These are phyloP conservation scores for Neoboletus magnificus DNA, from an alignment of 768 basidiomycete genomes.

Conservation along the genomic window DNA sequence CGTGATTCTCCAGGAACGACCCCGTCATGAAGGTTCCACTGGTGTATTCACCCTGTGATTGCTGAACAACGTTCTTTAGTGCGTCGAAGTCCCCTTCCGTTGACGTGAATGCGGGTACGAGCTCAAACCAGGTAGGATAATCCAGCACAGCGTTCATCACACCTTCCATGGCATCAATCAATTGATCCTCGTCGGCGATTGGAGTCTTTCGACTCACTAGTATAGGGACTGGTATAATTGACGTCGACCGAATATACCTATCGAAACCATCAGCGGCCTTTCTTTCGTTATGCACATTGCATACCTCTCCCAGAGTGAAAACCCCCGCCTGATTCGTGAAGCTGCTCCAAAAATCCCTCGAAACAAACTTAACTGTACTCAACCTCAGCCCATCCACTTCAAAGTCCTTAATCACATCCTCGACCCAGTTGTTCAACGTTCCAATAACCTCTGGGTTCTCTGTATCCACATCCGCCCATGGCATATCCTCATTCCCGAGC, in stretches of 20 bases:
- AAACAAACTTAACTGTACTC: constrained; percentile 58
- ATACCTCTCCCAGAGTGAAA: constrained; percentile 52
- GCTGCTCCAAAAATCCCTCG: constrained; percentile 51
- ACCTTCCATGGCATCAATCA: constrained; percentile 25
- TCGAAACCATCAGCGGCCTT: constrained; percentile 1
- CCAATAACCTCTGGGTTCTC: constrained; percentile 44
- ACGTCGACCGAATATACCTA: constrained; percentile 43
- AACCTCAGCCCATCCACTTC: constrained; percentile 53
- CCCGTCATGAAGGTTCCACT: constrained; percentile 41
- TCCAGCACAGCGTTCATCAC: constrained; percentile 45
- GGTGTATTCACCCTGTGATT: constrained; percentile 37
- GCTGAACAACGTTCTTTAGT: constrained; percentile 25
- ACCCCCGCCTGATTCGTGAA: constrained; percentile 48
- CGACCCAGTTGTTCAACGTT: constrained; percentile 47
- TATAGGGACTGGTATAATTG: constrained; percentile 39
- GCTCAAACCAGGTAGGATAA: constrained; percentile 47
- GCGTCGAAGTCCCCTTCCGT: constrained; percentile 33
- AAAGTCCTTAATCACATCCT: constrained; percentile 44
- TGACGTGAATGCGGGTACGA: constrained; percentile 40
- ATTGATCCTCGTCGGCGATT: background rate
- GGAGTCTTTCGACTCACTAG: constrained; percentile 29
- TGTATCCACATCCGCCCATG: constrained; percentile 59
- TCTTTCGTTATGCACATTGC: constrained; percentile 29
- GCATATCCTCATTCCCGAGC: constrained; percentile 52
- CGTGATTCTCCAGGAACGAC: constrained; percentile 55